Base-by-base conservation (phyloP, 192 early-diverging fungal genomes). In the Spizellomyces punctatus region DNA sequence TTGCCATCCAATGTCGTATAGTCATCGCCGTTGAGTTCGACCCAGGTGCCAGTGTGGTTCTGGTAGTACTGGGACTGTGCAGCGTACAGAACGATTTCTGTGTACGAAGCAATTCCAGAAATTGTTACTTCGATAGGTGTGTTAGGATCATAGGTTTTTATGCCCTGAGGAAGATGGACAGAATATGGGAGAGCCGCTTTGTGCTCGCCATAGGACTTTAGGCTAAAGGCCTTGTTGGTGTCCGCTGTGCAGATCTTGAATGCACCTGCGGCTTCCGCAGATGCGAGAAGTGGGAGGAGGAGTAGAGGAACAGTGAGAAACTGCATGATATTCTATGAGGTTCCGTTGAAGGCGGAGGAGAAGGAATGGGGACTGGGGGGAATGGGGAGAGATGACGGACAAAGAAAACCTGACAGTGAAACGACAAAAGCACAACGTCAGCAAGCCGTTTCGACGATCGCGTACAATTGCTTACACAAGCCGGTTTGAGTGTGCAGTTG, bases 21-120 rank as follows among this genome's bases (percentile, higher is more conserved):
- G 14, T 54, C 52, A 19, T 16, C 14, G 8, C 58, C 58, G 17
- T 54, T 54, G 16, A 61, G 36, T 16, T 61, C 59, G 16, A 61
- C 59, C 59, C 59, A 61, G n/a, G n/a, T 61, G 1, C 59, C 59
- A n/a, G 22, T 22, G 59, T 61, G 59, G 12, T 61, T 12, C 12
- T 12, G n/a, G 14, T 16, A 4, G 22, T 61, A 61, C 12, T 36
- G 59, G 27, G 2, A 17, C 10, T 61, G n/a, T 16, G 59, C n/a
- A 10, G 36, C 59, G 22, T 61, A 61, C n/a, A 61, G 59, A 12
- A 14, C 12, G 59, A 61, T n/a, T n/a, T n/a, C n/a, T 2, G 59
- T 22, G 59, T 22, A 61, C 16, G 36, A 22, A 36, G 17, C 59
- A 27, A 36, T 36, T 14, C 59, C 59, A 10, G n/a, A n/a, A 5